Evolutionary conservation across 306 rosid genomes (phyloP), one percentile per base, ranked within the genome.

Genomic region (Delonix regia): DNA sequence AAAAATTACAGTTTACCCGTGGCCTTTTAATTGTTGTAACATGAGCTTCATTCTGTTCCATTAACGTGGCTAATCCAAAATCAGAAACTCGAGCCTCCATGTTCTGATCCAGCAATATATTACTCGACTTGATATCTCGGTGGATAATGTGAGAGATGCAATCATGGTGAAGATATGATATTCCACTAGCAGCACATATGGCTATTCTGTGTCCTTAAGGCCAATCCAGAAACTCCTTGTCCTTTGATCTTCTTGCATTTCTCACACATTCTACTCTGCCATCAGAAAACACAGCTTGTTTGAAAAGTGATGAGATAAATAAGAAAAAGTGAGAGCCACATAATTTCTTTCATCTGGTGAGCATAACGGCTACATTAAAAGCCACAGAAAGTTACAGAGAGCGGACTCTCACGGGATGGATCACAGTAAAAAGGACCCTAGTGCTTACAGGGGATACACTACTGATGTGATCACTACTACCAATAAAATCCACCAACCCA

Each of bases 141-240:
- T 92, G 99, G 81, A 95, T 95, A 42, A 92, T 88, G 83, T 92
- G 99, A 71, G 99, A 96, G 81, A 95, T 89, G 80, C 99, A 95
- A 84, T 90, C 97, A 77, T 91, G 92, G 76, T 94, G 97, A 81
- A 94, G 99, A 79, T 94, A 94, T 38, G 99, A 79, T 85, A 94
- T 74, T 74, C 99, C 99, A 88, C 97, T 90, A 12, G 99, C 97
- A 18, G 97, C 90, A 59, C 97, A 97, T 66, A 90, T 11, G 16
- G 99, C 97, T 84, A 94, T 87, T 80, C 79, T 89, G 67, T 85
- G 85, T 83, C 99, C 88, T 24, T 88, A 62, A 73, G 90, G 80
- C 97, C 99, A 90, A 63, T 94, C 97, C 89, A 92, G 81, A 73
- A 71, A 11, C 83, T 79, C 82, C 69, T 83, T 88, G 30, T 87